phyloP scores from a whole-genome alignment of 2,329 filamentous ascomycete species.

The Westerdykella ornata region DNA sequence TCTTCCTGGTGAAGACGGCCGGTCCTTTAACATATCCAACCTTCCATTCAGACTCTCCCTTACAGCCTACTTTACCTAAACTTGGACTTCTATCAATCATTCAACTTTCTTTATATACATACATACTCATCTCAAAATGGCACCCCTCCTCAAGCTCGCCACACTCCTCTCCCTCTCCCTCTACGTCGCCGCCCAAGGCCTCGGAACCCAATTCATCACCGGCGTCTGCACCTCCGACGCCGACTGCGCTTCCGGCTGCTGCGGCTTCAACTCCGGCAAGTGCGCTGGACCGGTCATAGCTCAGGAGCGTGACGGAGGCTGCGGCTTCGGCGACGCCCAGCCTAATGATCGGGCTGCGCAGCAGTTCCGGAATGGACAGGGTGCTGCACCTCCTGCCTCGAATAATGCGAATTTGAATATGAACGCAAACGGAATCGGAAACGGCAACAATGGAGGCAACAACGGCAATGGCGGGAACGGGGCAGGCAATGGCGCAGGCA shows the following conservation, averaged over 20 bases:
- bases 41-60: constrained; percentile 1
- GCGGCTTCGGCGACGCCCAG: constrained; percentile 23
- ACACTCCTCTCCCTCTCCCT: constrained; percentile 22
- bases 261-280: constrained; percentile 30
- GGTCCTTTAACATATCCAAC: constrained; percentile 2
- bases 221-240: constrained; percentile 34
- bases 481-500: constrained; percentile 8
- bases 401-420: not conserved
- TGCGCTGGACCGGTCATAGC: constrained; percentile 28
- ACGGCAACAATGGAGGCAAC: not conserved
- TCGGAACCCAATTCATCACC: constrained; percentile 37
- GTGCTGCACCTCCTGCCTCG: not conserved
- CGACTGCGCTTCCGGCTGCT: constrained; percentile 36
- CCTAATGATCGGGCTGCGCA: constrained; percentile 19
- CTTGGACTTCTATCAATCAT: too few species aligned
- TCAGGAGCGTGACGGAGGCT: constrained; percentile 27
- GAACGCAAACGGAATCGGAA: constrained; percentile 3
- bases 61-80: constrained; percentile 2
- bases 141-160: constrained; percentile 22
- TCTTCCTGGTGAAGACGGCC: constrained; percentile 18
- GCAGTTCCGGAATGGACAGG: constrained; percentile 7
- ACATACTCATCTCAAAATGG: constrained; percentile 13
- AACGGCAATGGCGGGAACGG: not conserved
- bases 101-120: not conserved
- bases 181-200: constrained; percentile 18